These are phyloP conservation scores for Aureobasidium lini DNA, from an alignment of 2,329 filamentous ascomycete genomes.

Conservation along the genomic window DNA sequence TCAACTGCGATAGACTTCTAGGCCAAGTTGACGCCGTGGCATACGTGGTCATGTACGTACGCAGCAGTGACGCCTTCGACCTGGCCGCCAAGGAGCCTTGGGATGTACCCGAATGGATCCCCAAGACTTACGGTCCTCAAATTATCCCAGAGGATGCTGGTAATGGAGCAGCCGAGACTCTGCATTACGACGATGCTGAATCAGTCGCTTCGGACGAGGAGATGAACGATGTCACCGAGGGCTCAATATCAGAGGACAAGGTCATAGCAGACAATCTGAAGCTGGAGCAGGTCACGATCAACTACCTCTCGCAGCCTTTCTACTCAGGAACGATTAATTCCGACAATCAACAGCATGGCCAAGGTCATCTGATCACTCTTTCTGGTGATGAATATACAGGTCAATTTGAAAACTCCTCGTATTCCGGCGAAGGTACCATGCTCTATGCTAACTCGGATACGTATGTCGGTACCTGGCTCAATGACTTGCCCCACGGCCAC, in stretches of 20 bases:
- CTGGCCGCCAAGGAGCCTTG: conserved; percentile 29
- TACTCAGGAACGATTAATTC: conserved; percentile 46
- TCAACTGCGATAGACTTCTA: conserved; percentile 7
- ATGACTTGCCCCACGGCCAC: conserved; percentile 56
- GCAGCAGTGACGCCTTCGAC: conserved; percentile 34
- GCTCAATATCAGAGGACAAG: background rate
- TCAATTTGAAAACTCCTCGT: conserved; percentile 44
- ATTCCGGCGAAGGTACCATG: conserved; percentile 51
- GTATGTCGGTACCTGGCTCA: conserved; percentile 49
- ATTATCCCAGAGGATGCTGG: background rate
- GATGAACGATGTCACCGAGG: conserved; percentile 23
- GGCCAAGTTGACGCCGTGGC: conserved; percentile 38
- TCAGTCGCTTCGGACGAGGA: conserved; percentile 22
- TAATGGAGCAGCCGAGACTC: background rate
- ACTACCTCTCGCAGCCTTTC: conserved; percentile 49
- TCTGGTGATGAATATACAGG: conserved; percentile 51
- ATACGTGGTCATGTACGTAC: conserved; percentile 51
- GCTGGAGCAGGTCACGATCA: conserved; percentile 36
- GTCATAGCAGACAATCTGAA: background rate
- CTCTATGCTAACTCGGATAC: conserved; percentile 57
- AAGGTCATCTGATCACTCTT: conserved; percentile 46
- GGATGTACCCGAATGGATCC: conserved; percentile 36
- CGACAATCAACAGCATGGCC: conserved; percentile 44
- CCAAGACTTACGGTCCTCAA: conserved; percentile 20
- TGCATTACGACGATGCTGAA: background rate